phyloP scores from a whole-genome alignment of 169 alveolate species.

The Plasmodium malariae region DNA sequence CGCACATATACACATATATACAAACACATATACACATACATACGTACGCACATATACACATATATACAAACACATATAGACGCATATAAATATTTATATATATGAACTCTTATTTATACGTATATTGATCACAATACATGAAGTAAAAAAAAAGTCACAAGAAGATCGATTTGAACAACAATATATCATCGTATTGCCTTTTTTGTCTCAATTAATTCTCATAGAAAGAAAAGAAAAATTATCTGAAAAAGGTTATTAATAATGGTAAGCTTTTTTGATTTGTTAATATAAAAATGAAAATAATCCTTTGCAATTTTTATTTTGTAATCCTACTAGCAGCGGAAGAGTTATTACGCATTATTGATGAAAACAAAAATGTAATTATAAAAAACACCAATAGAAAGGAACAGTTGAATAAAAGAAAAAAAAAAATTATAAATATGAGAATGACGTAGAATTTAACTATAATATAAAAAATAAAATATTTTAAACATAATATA shows the following conservation, averaged over 20 bases:
- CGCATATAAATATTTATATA: no score
- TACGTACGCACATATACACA: background rate
- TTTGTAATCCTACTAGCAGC: constrained; percentile 31
- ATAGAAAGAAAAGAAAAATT: background rate
- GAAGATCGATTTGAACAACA: no score
- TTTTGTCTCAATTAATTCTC: background rate
- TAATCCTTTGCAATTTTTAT: background rate
- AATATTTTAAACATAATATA: no score
- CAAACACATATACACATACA: background rate
- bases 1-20: background rate
- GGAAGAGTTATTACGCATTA: constrained; percentile 38
- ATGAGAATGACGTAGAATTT: background rate
- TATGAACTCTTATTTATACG: background rate
- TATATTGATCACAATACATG: no score
- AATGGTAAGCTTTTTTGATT: background rate
- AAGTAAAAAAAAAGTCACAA: no score
- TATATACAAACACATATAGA: background rate
- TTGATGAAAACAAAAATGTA: constrained; percentile 43
- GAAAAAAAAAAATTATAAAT: no score
- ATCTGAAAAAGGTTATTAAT: constrained; percentile 2
- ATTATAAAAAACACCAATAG: background rate
- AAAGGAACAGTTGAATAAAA: background rate
- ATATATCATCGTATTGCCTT: no score
- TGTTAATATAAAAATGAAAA: background rate
- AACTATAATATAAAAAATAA: background rate